Base-by-base conservation (phyloP, 73 alveolate species). In the Durusdinium trenchii region DNA sequence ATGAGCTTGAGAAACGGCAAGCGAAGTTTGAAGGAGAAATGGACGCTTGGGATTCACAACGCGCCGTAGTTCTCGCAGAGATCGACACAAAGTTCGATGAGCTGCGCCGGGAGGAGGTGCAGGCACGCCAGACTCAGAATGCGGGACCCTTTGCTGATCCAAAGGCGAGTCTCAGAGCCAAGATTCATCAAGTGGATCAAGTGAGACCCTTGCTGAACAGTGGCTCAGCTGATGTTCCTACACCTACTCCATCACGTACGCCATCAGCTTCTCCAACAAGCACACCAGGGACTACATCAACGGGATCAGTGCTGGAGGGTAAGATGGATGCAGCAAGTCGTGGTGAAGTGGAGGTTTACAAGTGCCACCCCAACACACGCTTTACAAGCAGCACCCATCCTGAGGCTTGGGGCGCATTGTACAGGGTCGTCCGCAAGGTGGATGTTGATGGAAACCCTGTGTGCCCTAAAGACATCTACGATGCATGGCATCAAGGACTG, bases 381-480 rank as follows among this genome's bases (percentile, higher is more conserved):
- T 85, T 85, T 40, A 85, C 69, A n/a, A 52, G 79, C n/a, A n/a
- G 60, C 42, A 85, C 94, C 36, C 94, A 85, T 38, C 94, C 94
- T 6, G 81, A 20, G 0, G 94, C 94, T 12, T 85, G 94, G 94
- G 48, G 46, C 43, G 40, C 47, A 43, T 14, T 85, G 36, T 85
- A 85, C 94, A 50, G 94, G 23, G 12, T 85, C 35, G 54, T 79
- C 5, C 3, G n/a, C 60, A 38, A 36, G 60, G 52, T 18, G 36
- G 84, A 73, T 28, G 50, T n/a, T 30, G n/a, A n/a, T n/a, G n/a
- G n/a, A n/a, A n/a, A n/a, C n/a, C n/a, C n/a, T n/a, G n/a, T n/a
- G n/a, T 85, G 94, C 35, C 1, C 7, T 7, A 42, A 12, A 40
- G 94, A 85, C 40, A 85, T 85, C 79, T 32, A 54, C 40, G 42